Percentiles rank a stretch among this genome's conserved stretches.
Conservation (phyloP, 345 rosid genomes). For the Corymbia maculata region DNA sequence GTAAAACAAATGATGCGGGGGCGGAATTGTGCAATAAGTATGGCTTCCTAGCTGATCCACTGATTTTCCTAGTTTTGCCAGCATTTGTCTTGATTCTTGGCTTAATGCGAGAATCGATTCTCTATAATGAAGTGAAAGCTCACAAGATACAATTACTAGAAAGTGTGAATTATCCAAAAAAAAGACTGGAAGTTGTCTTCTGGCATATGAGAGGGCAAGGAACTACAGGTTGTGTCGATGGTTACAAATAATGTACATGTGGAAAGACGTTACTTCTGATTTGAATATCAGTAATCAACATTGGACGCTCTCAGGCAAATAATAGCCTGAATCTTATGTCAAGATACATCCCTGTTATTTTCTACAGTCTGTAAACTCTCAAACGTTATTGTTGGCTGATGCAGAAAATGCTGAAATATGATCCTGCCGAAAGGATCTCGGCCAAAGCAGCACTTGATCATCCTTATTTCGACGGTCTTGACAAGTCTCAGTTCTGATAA, state of each 20-base stretch:
- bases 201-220: neutral
- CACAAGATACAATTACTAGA: neutral
- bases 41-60: neutral
- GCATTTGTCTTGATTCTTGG: neutral
- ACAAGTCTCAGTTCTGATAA: slow-evolving; percentile 85
- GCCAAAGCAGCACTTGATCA: slow-evolving; percentile 90
- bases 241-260: neutral
- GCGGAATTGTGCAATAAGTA: neutral
- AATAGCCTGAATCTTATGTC: neutral
- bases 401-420: slow-evolving; percentile 80
- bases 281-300: neutral
- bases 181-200: neutral
- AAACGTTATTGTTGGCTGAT: neutral
- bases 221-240: neutral
- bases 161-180: neutral
- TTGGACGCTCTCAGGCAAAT: neutral
- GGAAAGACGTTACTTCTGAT: neutral
- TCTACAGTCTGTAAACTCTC: neutral
- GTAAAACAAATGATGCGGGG: neutral
- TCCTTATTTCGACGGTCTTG: slow-evolving; percentile 80
- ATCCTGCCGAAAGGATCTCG: slow-evolving; percentile 81
- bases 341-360: neutral
- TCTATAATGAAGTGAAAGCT: neutral
- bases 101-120: neutral
- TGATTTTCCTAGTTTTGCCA: neutral